phyloP scores from a whole-genome alignment of 2,329 filamentous ascomycete genomes.

The Hypoxylon sp. region DNA sequence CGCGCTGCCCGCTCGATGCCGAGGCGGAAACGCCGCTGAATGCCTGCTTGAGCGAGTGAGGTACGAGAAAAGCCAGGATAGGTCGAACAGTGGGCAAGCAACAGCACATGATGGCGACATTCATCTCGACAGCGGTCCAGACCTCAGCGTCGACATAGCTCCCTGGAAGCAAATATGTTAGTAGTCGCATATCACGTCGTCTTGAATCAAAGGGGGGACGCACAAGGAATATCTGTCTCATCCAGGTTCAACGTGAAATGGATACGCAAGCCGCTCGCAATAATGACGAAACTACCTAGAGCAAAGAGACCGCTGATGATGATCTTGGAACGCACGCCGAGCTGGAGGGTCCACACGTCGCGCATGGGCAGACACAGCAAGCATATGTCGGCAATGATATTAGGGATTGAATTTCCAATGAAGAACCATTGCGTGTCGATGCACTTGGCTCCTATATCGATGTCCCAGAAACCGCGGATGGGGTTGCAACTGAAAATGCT shows the following conservation, averaged over 20 bases:
- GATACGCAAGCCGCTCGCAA: constrained; percentile 12
- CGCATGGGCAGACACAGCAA: constrained; percentile 17
- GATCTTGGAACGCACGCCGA: neutral
- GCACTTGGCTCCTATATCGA: neutral
- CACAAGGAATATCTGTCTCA: neutral
- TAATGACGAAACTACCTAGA: constrained; percentile 13
- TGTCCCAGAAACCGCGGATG: constrained; percentile 10
- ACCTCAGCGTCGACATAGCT: neutral
- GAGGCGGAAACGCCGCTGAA: neutral
- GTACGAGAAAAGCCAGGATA: neutral
- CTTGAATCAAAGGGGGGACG: neutral
- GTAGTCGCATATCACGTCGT: neutral
- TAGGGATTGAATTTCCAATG: constrained; percentile 4
- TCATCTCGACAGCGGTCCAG: constrained; percentile 9
- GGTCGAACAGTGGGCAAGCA: constrained; percentile 11
- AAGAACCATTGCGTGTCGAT: constrained; percentile 3
- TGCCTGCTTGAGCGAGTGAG: neutral
- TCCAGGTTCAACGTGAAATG: neutral
- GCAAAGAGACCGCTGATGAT: constrained; percentile 9
- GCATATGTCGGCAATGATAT: constrained; percentile 6
- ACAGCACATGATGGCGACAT: constrained; percentile 6
- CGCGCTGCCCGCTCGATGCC: neutral
- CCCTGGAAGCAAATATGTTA: neutral
- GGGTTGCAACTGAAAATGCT: constrained; percentile 5
- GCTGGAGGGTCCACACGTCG: constrained; percentile 9